Percentiles rank a stretch among this genome's conserved stretches.
These are phyloP conservation scores for Chrysanthemum makinoi DNA, from an alignment of 129 eudicot species.

Conservation along the genomic window DNA sequence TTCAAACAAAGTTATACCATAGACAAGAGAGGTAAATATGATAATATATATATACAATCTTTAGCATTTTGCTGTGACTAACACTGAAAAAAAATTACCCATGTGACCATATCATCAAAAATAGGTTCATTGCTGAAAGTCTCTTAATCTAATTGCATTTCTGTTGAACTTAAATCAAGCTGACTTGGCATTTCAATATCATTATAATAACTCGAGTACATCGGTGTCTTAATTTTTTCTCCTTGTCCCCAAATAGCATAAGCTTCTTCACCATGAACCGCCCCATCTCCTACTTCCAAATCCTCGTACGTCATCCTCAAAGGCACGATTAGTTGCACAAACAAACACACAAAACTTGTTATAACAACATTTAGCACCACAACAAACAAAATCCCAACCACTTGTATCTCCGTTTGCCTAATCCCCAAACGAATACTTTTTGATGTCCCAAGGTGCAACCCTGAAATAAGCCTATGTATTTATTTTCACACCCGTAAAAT, in stretches of 20 bases:
- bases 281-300: conserved; percentile 69
- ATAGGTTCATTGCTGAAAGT: too few species aligned
- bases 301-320: conserved; percentile 63
- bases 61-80: neutral
- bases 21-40: too few species aligned
- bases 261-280: conserved; percentile 80
- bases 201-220: conserved; percentile 39
- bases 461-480: conserved; percentile 58
- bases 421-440: conserved; percentile 35
- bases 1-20: neutral
- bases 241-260: conserved; percentile 81
- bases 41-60: too few species aligned
- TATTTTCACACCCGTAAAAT: conserved; percentile 39
- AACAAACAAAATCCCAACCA: conserved; percentile 55
- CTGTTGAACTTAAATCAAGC: neutral
- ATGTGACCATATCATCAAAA: too few species aligned
- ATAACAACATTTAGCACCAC: conserved; percentile 49
- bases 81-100: neutral
- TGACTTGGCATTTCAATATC: conserved; percentile 30
- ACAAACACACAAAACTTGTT: conserved; percentile 58
- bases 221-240: conserved; percentile 47
- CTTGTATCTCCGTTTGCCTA: conserved; percentile 59
- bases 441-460: conserved; percentile 33
- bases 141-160: too few species aligned
- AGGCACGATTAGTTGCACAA: conserved; percentile 54